Conservation (phyloP, 2,329 filamentous ascomycete species). For the Saccharata proteae region DNA sequence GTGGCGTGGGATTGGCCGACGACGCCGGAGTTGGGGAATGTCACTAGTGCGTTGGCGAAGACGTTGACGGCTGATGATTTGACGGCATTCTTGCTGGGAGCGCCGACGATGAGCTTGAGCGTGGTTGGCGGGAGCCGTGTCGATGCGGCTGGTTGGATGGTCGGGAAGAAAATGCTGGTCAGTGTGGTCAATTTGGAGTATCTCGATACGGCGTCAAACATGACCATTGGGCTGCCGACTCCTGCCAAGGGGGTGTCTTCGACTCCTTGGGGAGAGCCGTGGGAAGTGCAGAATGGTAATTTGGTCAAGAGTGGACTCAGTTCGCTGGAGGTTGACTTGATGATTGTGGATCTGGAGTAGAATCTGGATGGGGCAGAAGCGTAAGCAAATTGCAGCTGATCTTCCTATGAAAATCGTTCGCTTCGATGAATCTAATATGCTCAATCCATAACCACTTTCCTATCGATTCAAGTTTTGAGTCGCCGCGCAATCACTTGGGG, state of each 20-base stretch:
- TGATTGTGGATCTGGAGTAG: conserved; percentile 6
- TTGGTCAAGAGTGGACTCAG: conserved; percentile 8
- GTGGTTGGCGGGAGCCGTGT: conserved; percentile 14
- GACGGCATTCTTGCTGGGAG: conserved; percentile 26
- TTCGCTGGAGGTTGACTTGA: conserved; percentile 10
- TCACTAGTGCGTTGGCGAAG: conserved; percentile 27
- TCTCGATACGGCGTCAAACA: conserved; percentile 8
- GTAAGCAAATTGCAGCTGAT: too few relatives aligned
- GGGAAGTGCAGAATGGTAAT: conserved; percentile 10
- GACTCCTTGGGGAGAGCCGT: conserved; percentile 11
- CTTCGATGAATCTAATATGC: too few relatives aligned
- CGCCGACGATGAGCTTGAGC: conserved; percentile 15
- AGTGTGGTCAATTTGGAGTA: conserved; percentile 28
- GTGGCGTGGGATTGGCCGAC: conserved; percentile 39
- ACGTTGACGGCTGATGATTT: conserved; percentile 24
- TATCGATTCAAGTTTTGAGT: too few relatives aligned
- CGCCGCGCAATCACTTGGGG: too few relatives aligned
- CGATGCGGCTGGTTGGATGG: conserved; percentile 32
- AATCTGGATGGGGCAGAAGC: too few relatives aligned
- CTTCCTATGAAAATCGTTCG: too few relatives aligned
- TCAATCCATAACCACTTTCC: too few relatives aligned
- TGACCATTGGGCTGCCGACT: conserved; percentile 12
- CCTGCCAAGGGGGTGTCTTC: conserved; percentile 1
- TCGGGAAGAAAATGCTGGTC: conserved; percentile 24
- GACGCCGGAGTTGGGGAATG: conserved; percentile 18